A percentile compares a stretch with the other conserved stretches of the same genome.
Conservation (phyloP, 2,329 filamentous ascomycete species). For the Aspergillus sp. region DNA sequence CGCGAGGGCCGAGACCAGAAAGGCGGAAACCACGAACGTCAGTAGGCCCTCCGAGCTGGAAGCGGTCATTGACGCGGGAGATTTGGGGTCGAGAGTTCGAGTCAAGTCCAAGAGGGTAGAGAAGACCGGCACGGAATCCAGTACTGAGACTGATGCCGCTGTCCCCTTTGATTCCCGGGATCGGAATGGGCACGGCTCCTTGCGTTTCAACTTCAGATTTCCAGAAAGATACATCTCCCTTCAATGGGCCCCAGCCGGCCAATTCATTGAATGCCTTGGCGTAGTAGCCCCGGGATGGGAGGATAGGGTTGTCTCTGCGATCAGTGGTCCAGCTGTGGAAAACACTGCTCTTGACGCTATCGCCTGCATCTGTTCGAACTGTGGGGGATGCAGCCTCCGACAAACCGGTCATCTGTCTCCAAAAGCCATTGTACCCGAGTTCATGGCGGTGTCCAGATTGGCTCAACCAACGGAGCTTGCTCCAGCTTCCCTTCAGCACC, state of each 20-base stretch:
- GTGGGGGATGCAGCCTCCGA: conserved; percentile 71
- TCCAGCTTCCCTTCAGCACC: conserved; percentile 69
- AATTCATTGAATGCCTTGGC: conserved; percentile 73
- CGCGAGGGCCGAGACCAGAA: conserved; percentile 81
- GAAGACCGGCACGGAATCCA: conserved; percentile 72
- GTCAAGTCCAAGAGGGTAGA: conserved; percentile 74
- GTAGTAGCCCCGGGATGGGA: conserved; percentile 78
- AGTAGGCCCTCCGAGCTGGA: conserved; percentile 88
- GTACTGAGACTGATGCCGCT: conserved; percentile 79
- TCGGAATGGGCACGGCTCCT: conserved; percentile 66
- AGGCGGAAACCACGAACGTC: conserved; percentile 92
- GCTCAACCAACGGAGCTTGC: conserved; percentile 72
- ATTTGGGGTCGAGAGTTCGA: conserved; percentile 51
- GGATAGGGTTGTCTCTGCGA: conserved; percentile 74
- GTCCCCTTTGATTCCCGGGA: conserved; percentile 63
- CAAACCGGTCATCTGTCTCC: conserved; percentile 84
- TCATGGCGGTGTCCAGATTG: conserved; percentile 65
- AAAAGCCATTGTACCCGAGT: conserved; percentile 72
- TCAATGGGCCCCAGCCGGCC: conserved; percentile 78
- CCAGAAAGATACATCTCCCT: conserved; percentile 87
- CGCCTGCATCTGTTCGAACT: conserved; percentile 78
- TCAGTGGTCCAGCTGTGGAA: conserved; percentile 78
- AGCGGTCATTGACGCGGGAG: conserved; percentile 88
- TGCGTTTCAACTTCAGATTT: conserved; percentile 86
- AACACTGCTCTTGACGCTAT: conserved; percentile 83